A percentile compares a stretch with the other conserved stretches of the same genome.
phyloP scores from a whole-genome alignment of 1,139 yeast genomes.

The Debaryomyces robertsiae region DNA sequence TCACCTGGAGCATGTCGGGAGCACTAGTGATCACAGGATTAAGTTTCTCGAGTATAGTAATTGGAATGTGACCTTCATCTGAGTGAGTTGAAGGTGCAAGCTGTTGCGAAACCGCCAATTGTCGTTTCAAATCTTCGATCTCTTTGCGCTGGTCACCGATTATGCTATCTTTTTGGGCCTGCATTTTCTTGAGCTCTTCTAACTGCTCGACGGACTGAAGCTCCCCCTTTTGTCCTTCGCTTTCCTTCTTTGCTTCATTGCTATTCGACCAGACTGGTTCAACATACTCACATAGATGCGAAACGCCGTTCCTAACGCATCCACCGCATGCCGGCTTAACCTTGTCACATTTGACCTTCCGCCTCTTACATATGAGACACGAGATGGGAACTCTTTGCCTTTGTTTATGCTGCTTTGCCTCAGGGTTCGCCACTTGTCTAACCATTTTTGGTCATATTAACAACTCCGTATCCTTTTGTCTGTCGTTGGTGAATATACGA shows the following conservation, averaged over 20 bases:
- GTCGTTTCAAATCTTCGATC: constrained; percentile 39
- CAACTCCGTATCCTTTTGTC: background rate
- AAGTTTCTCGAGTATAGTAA: constrained; percentile 21
- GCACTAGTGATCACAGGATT: constrained; percentile 14
- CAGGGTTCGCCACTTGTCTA: constrained; percentile 5
- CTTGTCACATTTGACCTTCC: constrained; percentile 52
- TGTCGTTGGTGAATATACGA: too few species aligned
- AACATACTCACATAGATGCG: constrained; percentile 44
- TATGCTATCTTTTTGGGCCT: constrained; percentile 25
- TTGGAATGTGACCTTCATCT: constrained; percentile 8
- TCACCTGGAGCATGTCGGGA: constrained; percentile 24
- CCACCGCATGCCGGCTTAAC: constrained; percentile 47
- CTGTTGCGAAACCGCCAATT: constrained; percentile 32
- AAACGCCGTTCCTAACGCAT: constrained; percentile 45
- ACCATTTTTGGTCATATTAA: constrained; percentile 6
- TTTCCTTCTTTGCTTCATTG: constrained; percentile 1
- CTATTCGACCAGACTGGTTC: constrained; percentile 44
- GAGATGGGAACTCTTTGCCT: constrained; percentile 45
- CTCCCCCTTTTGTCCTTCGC: background rate
- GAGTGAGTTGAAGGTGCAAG: constrained; percentile 20
- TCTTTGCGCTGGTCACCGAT: constrained; percentile 33
- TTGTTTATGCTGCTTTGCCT: constrained; percentile 20
- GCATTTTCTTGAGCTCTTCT: constrained; percentile 26
- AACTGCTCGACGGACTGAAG: constrained; percentile 18
- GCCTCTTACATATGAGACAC: constrained; percentile 44